Base-by-base conservation (phyloP, 441 rosid species). In the Pelargonium fulgidum region DNA sequence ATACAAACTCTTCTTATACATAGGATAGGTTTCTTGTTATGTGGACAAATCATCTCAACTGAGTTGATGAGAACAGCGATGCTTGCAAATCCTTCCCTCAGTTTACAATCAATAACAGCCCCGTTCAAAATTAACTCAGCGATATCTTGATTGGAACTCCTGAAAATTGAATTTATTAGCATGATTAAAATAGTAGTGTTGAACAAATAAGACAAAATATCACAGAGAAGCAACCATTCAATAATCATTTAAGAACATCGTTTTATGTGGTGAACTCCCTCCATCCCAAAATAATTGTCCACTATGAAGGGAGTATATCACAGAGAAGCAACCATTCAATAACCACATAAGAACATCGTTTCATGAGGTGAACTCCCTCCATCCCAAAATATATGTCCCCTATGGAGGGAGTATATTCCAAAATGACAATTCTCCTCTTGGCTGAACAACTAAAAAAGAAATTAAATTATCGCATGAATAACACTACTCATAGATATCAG, bases 11-110 rank as follows among this genome's bases (percentile, higher is more conserved):
- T 76, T 81, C 79, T 78, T 47, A 75, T 80, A 41, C 75, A 79
- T 72, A 91, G 73, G 77, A 93, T 83, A 77, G 80, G 82, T 75
- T 79, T 86, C 80, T 83, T 76, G 69, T 80, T 76, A 68, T 44
- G 81, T 68, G 96, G 87, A 81, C 78, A 76, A 72, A 82, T 78
- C 74, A 91, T 75, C 79, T 79, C 81, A 68, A 86, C 85, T 70
- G 91, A 85, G 58, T 78, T 73, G 61, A 86, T 62, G 68, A 73
- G 78, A 71, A 79, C 75, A 78, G 62, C 59, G 64, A 87, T 64
- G 62, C 84, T 73, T 64, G 85, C 86, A 68, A 83, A 79, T 71
- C 85, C 89, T 75, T 86, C 85, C 86, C 90, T 82, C 65, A 89
- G 75, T 75, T 88, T 86, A 81, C 87, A 86, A 67, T 88, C 91